A percentile compares a stretch with the other conserved stretches of the same genome.
Evolutionary conservation across 192 early-diverging fungal species (phyloP).

Genomic region (Glomus cerebriforme): DNA sequence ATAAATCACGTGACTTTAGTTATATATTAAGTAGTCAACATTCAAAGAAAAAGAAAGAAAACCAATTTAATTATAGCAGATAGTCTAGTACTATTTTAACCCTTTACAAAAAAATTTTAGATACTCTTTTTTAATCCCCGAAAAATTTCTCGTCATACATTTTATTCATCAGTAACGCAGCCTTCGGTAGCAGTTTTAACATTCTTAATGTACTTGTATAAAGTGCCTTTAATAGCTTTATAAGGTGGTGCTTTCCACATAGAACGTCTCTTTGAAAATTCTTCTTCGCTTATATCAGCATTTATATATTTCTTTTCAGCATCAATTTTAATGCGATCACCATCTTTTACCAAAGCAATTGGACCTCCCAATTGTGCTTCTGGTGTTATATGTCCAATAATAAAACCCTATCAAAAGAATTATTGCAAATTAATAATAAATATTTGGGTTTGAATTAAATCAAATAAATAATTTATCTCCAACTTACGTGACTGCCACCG

Average conservation of each 20-base stretch:
- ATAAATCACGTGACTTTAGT: too few relatives aligned
- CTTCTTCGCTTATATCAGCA: slow-evolving; percentile 75
- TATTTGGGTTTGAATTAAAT: background rate
- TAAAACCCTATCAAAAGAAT: slow-evolving; percentile 78
- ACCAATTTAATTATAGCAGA: too few relatives aligned
- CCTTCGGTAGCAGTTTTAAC: slow-evolving; percentile 80
- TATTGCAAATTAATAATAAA: slow-evolving; percentile 19
- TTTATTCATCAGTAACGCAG: slow-evolving; percentile 82
- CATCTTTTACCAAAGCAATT: slow-evolving; percentile 87
- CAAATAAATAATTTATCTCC: background rate
- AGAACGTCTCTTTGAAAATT: slow-evolving; percentile 69
- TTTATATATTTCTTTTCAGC: slow-evolving; percentile 77
- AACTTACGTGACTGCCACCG: slow-evolving; percentile 87
- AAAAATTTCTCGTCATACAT: too few relatives aligned
- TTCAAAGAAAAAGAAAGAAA: too few relatives aligned
- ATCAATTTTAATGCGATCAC: slow-evolving; percentile 90
- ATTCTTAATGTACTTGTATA: slow-evolving; percentile 92
- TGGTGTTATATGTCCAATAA: slow-evolving; percentile 98
- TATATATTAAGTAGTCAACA: too few relatives aligned
- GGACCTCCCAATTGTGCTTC: slow-evolving; percentile 98
- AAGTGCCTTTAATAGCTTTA: slow-evolving; percentile 85
- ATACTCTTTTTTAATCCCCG: too few relatives aligned
- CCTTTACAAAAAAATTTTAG: too few relatives aligned
- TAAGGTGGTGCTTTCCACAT: slow-evolving; percentile 83
- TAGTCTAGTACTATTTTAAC: too few relatives aligned